Conservation (phyloP, 345 rosid genomes). For the Zanthoxylum bungeanum region DNA sequence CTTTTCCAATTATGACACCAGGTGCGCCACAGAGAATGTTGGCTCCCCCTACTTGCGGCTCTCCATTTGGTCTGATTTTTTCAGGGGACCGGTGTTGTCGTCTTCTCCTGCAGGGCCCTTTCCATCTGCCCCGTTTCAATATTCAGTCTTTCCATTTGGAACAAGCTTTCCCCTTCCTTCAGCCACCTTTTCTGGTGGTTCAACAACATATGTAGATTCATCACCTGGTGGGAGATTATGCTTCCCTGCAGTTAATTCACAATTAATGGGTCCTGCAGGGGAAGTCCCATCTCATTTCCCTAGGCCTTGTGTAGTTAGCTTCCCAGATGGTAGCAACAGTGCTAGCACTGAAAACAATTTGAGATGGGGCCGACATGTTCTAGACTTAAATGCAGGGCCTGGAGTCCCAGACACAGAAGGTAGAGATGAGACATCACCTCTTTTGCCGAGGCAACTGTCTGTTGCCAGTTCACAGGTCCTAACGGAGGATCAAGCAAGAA, state of each 20-base stretch:
- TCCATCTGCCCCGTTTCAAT: conserved; percentile 61
- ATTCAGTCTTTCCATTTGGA: conserved; percentile 60
- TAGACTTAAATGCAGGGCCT: conserved; percentile 90
- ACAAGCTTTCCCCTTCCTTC: conserved; percentile 59
- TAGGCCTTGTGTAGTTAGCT: conserved; percentile 59
- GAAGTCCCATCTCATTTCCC: conserved; percentile 49
- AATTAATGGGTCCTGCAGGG: conserved; percentile 54
- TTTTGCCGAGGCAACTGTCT: conserved; percentile 48
- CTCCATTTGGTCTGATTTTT: conserved; percentile 56
- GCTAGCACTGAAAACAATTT: conserved; percentile 41
- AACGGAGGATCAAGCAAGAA: conserved; percentile 67
- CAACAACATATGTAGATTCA: conserved; percentile 67
- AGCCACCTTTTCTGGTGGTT: too few relatives aligned
- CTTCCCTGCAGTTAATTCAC: conserved; percentile 67
- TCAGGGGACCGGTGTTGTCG: conserved; percentile 61
- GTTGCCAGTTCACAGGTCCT: conserved; percentile 47
- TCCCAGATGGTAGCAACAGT: conserved; percentile 50
- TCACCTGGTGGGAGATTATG: conserved; percentile 57
- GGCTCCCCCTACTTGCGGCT: conserved; percentile 49
- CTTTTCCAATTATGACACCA: conserved; percentile 53
- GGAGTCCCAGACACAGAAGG: conserved; percentile 58
- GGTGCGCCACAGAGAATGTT: conserved; percentile 66
- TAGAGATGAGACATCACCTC: conserved; percentile 58
- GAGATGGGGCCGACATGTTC: conserved; percentile 68
- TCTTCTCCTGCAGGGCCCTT: conserved; percentile 78